Evolutionary conservation across 1,139 yeast species (phyloP).

Genomic region (Suhomyces taliae): DNA sequence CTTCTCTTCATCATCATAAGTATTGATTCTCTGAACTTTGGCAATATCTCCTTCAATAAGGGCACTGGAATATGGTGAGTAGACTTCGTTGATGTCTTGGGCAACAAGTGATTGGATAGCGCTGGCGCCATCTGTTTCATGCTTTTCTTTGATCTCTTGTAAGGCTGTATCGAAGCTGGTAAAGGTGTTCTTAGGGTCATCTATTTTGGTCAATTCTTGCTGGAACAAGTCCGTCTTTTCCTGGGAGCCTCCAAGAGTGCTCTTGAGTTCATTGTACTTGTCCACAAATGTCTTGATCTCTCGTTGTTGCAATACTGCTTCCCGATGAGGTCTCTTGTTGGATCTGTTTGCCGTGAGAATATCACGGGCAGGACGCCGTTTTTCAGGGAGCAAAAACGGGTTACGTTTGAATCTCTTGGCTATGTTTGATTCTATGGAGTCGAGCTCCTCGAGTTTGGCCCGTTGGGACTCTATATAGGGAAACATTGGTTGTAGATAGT

Average conservation of each 20-base stretch:
- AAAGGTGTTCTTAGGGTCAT: slow-evolving; percentile 32
- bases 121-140: slow-evolving; percentile 15
- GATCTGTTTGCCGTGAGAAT: slow-evolving; percentile 6
- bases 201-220: slow-evolving; percentile 23
- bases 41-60: slow-evolving; percentile 8
- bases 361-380: slow-evolving; percentile 3
- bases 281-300: slow-evolving; percentile 59
- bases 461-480: slow-evolving; percentile 39
- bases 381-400: slow-evolving; percentile 21
- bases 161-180: slow-evolving; percentile 46
- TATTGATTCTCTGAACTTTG: slow-evolving; percentile 7
- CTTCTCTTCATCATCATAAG: slow-evolving; percentile 18
- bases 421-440: slow-evolving; percentile 34
- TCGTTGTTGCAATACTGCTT: slow-evolving; percentile 61
- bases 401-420: slow-evolving; percentile 33
- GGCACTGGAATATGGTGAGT: slow-evolving; percentile 39
- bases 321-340: slow-evolving; percentile 40
- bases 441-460: slow-evolving; percentile 37
- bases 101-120: slow-evolving; percentile 16
- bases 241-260: slow-evolving; percentile 23
- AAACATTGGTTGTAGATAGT: slow-evolving; percentile 21
- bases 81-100: slow-evolving; percentile 34
- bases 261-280: slow-evolving; percentile 41
- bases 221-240: slow-evolving; percentile 17
- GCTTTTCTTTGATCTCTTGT: slow-evolving; percentile 29